These are phyloP conservation scores for Vitis amurensis DNA, from an alignment of 164 flowering plant genomes.

Conservation along the genomic window DNA sequence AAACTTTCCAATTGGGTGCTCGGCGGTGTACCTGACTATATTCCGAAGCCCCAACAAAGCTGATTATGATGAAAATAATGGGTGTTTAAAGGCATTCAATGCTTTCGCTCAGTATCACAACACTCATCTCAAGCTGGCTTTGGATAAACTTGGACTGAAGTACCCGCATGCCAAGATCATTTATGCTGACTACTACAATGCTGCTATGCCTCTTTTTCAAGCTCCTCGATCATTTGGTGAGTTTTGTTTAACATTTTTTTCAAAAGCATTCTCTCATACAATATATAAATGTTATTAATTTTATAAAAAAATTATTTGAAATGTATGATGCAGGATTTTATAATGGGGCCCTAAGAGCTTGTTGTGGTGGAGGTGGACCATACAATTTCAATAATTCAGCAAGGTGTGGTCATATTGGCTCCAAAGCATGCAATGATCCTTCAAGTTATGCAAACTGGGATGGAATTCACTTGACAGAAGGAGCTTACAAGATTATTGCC, in stretches of 20 bases:
- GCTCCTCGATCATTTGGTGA: conserved; percentile 43
- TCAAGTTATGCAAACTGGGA: conserved; percentile 52
- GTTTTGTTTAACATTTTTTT: not conserved
- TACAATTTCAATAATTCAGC: conserved; percentile 49
- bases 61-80: conserved; percentile 38
- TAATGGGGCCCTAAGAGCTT: conserved; percentile 38
- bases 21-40: conserved; percentile 36
- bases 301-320: no score
- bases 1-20: conserved; percentile 59
- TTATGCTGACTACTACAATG: conserved; percentile 57
- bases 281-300: not conserved
- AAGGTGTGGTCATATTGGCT: conserved; percentile 48
- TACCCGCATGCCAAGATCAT: conserved; percentile 47
- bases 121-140: conserved; percentile 30
- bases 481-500: conserved; percentile 43
- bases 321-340: conserved; percentile 36
- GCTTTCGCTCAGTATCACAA: conserved; percentile 49
- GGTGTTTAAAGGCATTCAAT: conserved; percentile 49
- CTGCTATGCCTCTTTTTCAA: conserved; percentile 32
- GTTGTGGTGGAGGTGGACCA: conserved; percentile 73
- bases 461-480: conserved; percentile 64
- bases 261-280: not conserved
- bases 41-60: conserved; percentile 24
- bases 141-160: conserved; percentile 31
- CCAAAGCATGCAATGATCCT: conserved; percentile 43